Conservation (phyloP, 495 filamentous ascomycete species). For the Neurospora sp. region DNA sequence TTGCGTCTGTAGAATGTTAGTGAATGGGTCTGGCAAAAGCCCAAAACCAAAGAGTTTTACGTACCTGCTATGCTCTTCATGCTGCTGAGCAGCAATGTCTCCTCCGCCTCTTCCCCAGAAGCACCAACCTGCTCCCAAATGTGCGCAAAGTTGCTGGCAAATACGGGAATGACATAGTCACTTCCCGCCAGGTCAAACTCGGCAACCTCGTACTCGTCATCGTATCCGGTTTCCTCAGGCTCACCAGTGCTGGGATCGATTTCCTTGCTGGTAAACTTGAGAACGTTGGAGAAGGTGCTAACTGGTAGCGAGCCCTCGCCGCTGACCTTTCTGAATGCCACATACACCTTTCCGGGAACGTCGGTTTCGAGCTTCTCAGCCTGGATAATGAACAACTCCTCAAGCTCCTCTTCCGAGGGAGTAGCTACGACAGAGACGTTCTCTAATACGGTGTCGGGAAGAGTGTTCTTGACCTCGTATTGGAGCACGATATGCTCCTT, state of each 20-base stretch:
- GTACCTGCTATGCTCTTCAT: conserved; percentile 89
- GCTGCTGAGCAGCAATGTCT: conserved; percentile 82
- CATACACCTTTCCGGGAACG: conserved; percentile 86
- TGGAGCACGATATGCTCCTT: conserved; percentile 93
- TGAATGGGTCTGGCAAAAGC: background rate
- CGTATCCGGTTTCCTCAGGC: conserved; percentile 85
- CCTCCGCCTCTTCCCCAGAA: conserved; percentile 77
- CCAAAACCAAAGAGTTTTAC: conserved; percentile 17
- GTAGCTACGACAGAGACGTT: conserved; percentile 85
- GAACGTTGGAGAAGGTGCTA: conserved; percentile 76
- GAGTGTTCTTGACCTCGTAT: conserved; percentile 96
- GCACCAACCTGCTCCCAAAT: conserved; percentile 94
- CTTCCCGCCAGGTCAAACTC: conserved; percentile 85
- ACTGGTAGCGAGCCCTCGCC: conserved; percentile 63
- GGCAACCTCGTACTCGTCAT: conserved; percentile 95
- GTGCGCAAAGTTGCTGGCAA: conserved; percentile 89
- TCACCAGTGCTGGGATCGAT: conserved; percentile 92
- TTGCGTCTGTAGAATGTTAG: conserved; percentile 65
- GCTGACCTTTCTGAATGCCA: conserved; percentile 76
- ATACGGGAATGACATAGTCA: conserved; percentile 88
- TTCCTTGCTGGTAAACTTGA: conserved; percentile 97
- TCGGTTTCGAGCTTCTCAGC: conserved; percentile 70
- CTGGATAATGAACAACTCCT: conserved; percentile 90
- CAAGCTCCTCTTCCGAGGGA: conserved; percentile 69
- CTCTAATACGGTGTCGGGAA: conserved; percentile 78